These are phyloP conservation scores for Sphaerulina vaccinii DNA, from an alignment of 2,329 filamentous ascomycete genomes.

Conservation along the genomic window DNA sequence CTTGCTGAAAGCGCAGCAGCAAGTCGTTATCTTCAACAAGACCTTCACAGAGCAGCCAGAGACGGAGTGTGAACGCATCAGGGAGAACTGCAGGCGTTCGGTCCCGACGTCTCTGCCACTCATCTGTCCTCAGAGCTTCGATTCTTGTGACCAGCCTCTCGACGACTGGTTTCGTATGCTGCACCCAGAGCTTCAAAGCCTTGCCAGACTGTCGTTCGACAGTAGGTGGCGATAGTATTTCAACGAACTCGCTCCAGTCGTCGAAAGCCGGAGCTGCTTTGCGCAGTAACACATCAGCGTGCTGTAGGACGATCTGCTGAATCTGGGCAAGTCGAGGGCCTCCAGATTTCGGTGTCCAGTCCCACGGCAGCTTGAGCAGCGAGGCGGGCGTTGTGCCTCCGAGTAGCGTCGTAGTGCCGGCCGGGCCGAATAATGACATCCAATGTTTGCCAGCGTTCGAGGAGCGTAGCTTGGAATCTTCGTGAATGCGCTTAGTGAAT, in stretches of 20 bases:
- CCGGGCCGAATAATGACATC: slow-evolving; percentile 29
- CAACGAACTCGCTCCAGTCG: slow-evolving; percentile 9
- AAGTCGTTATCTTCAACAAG: slow-evolving; percentile 17
- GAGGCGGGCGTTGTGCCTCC: neutral
- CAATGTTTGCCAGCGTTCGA: slow-evolving; percentile 28
- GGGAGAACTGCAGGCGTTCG: slow-evolving; percentile 23
- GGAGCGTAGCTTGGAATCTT: slow-evolving; percentile 20
- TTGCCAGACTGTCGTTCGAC: neutral
- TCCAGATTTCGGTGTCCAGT: slow-evolving; percentile 8
- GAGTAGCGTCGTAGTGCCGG: neutral
- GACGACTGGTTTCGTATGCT: slow-evolving; percentile 19
- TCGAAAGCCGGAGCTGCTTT: neutral
- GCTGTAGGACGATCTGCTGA: slow-evolving; percentile 9
- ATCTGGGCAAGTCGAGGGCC: slow-evolving; percentile 8
- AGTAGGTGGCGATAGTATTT: neutral
- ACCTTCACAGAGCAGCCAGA: slow-evolving; percentile 28
- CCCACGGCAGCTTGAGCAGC: slow-evolving; percentile 5
- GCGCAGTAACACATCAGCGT: slow-evolving; percentile 16
- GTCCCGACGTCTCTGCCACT: slow-evolving; percentile 18
- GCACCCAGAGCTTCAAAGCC: slow-evolving; percentile 8
- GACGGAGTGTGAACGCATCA: slow-evolving; percentile 27
- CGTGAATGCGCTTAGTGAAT: slow-evolving; percentile 27
- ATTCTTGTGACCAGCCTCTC: slow-evolving; percentile 17
- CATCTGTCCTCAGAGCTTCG: slow-evolving; percentile 17
- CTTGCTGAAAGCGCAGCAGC: neutral